These are phyloP conservation scores for Backusella tuberculispora DNA, from an alignment of 192 early-diverging fungal species.

Conservation along the genomic window DNA sequence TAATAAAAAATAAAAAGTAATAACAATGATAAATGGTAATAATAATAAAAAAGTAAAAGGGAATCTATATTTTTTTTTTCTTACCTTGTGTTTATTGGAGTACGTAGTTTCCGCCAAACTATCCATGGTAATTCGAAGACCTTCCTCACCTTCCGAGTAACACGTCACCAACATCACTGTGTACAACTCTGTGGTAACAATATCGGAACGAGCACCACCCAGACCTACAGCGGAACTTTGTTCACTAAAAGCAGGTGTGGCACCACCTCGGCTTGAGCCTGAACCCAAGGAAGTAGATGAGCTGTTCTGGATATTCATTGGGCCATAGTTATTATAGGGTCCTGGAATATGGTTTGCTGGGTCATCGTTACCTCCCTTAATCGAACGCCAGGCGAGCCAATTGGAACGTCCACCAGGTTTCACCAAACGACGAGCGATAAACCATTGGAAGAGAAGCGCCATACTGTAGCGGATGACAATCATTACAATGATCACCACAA, in stretches of 20 bases:
- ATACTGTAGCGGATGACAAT: conserved; percentile 65
- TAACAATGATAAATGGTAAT: not conserved
- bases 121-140: conserved; percentile 82
- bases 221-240: conserved; percentile 28
- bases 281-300: conserved; percentile 26
- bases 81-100: conserved; percentile 81
- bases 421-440: conserved; percentile 62
- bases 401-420: conserved; percentile 51
- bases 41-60: conserved; percentile 31
- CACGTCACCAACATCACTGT: conserved; percentile 85
- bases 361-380: conserved; percentile 42
- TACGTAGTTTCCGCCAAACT: conserved; percentile 83
- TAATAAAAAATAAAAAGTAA: not conserved
- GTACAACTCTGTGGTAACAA: conserved; percentile 59
- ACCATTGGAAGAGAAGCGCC: conserved; percentile 65
- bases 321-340: conserved; percentile 36
- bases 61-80: conserved; percentile 27
- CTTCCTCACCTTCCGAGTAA: conserved; percentile 90
- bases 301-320: conserved; percentile 15
- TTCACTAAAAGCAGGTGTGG: conserved; percentile 17
- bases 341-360: conserved; percentile 41
- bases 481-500: conserved; percentile 61
- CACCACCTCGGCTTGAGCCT: conserved; percentile 11
- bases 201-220: conserved; percentile 37
- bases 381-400: conserved; percentile 53